Evolutionary conservation across 2,329 filamentous ascomycete genomes (phyloP).

Genomic region (Monilinia laxa): DNA sequence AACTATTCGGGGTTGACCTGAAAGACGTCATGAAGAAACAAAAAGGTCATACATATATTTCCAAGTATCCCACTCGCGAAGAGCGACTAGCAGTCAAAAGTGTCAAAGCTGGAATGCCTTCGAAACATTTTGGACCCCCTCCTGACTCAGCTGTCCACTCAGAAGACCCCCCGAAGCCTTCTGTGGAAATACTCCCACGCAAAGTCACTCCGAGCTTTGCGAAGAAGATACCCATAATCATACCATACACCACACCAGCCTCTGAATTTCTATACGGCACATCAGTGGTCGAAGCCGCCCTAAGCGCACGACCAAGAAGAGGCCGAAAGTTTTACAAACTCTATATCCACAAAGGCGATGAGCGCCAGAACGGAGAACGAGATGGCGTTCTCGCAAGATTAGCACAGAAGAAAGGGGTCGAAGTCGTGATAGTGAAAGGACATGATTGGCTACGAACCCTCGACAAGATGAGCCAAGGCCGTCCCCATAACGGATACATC

Average conservation of each 20-base stretch:
- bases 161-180: not conserved
- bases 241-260: constrained; percentile 77
- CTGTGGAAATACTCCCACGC: not conserved
- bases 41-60: not conserved
- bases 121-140: not conserved
- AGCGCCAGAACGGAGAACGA: constrained; percentile 50
- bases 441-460: constrained; percentile 63
- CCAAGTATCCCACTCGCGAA: constrained; percentile 13
- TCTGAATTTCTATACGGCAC: constrained; percentile 90
- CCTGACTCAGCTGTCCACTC: not conserved
- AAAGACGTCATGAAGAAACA: not conserved
- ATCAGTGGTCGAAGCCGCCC: constrained; percentile 75
- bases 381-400: constrained; percentile 48
- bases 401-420: constrained; percentile 51
- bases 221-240: constrained; percentile 40
- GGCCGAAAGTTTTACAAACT: constrained; percentile 79
- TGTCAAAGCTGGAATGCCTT: not conserved
- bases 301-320: constrained; percentile 54
- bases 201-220: constrained; percentile 25
- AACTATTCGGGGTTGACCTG: not conserved
- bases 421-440: constrained; percentile 57
- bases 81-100: not conserved
- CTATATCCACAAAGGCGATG: constrained; percentile 67
- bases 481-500: constrained; percentile 87
- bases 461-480: constrained; percentile 77